phyloP scores from a whole-genome alignment of 345 rosid species.

The Arabis hirsuta region DNA sequence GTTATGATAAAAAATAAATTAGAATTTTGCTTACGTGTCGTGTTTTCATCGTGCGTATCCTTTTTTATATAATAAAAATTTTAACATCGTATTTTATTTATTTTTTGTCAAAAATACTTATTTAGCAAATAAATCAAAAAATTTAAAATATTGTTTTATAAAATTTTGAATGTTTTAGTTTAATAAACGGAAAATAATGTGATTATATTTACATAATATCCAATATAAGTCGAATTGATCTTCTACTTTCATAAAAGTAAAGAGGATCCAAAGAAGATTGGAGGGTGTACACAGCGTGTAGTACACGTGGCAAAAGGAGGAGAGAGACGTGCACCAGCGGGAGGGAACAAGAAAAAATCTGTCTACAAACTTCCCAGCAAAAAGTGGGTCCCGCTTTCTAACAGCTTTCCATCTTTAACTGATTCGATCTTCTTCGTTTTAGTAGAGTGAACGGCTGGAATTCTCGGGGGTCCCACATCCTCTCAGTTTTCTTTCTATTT shows the following conservation, averaged over 20 bases:
- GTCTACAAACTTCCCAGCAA: constrained; percentile 59
- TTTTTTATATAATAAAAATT: no score
- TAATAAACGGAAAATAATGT: neutral
- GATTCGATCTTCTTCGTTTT: constrained; percentile 48
- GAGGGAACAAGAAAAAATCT: constrained; percentile 52
- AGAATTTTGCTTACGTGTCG: no score
- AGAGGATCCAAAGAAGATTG: constrained; percentile 16
- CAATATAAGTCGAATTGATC: no score
- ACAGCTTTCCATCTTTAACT: constrained; percentile 43
- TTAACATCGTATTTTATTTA: no score
- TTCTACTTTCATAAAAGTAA: neutral
- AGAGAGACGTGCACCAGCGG: constrained; percentile 53
- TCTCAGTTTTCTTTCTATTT: neutral
- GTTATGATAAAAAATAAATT: no score
- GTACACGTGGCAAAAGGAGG: constrained; percentile 44
- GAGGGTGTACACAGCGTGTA: constrained; percentile 6
- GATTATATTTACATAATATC: no score
- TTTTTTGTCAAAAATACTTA: no score
- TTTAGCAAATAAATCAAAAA: no score
- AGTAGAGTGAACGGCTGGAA: constrained; percentile 39
- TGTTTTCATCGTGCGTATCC: no score
- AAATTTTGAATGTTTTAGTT: neutral
- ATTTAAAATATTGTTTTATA: no score
- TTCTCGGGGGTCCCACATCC: constrained; percentile 22
- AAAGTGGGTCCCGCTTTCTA: constrained; percentile 40